Conservation (phyloP, 2,329 filamentous ascomycete genomes). For the Talaromyces sp. region DNA sequence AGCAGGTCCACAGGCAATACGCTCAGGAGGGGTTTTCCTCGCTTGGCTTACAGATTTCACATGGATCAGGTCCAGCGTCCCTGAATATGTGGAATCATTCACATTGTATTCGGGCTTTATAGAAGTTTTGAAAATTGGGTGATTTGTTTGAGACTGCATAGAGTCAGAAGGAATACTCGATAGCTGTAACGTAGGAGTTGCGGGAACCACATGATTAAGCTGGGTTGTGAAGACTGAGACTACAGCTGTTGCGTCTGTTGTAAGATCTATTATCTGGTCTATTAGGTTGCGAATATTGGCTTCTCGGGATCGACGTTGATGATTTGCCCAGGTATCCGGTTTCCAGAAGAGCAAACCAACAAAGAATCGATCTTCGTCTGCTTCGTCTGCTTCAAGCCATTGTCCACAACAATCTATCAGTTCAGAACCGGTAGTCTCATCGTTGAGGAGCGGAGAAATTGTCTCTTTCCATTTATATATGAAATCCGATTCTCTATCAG, state of each 20-base stretch:
- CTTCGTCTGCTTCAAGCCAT: slow-evolving; percentile 9
- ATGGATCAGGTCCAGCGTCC: neutral
- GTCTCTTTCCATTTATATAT: neutral
- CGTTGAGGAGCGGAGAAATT: neutral
- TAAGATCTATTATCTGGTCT: neutral
- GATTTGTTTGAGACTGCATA: slow-evolving; percentile 7
- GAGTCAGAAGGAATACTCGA: neutral
- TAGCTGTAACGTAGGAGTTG: neutral
- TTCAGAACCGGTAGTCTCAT: neutral
- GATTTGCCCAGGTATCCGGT: neutral
- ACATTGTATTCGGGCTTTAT: slow-evolving; percentile 2
- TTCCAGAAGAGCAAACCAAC: slow-evolving; percentile 9
- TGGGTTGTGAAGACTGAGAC: neutral
- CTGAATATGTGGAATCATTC: neutral
- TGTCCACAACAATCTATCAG: slow-evolving; percentile 3
- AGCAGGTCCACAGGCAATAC: slow-evolving; percentile 6
- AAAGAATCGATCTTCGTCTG: neutral
- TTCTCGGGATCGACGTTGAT: slow-evolving; percentile 1
- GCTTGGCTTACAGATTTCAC: neutral
- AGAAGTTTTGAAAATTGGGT: neutral
- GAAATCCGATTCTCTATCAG: neutral
- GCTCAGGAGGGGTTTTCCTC: neutral
- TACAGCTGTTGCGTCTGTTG: neutral
- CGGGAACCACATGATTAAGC: slow-evolving; percentile 1
- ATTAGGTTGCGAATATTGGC: neutral